phyloP scores from a whole-genome alignment of 2,329 filamentous ascomycete species.

The Colletotrichum melonis region DNA sequence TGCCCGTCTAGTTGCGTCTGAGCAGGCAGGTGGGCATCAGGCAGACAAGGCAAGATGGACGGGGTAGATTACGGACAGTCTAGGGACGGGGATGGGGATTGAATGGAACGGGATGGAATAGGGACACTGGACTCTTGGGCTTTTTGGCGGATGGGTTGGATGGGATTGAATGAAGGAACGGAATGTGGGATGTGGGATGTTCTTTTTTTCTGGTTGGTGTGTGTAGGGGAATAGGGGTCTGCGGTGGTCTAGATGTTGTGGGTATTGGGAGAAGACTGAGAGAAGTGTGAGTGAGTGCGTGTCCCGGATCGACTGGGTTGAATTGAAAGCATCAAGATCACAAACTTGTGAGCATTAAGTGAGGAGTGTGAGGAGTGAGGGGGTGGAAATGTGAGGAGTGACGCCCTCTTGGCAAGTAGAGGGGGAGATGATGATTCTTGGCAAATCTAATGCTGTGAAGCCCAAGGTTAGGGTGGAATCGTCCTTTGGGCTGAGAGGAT shows the following conservation, averaged over 20 bases:
- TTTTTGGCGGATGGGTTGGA: neutral
- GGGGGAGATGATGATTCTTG: neutral
- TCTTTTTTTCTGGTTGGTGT: neutral
- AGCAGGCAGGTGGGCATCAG: slow-evolving; percentile 13
- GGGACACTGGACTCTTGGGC: neutral
- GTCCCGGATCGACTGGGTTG: neutral
- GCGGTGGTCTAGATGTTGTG: neutral
- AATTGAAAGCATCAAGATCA: slow-evolving; percentile 11
- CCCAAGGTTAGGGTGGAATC: neutral
- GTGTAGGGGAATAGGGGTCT: neutral
- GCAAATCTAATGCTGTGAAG: neutral
- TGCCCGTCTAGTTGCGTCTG: neutral
- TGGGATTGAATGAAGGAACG: neutral
- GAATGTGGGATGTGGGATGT: slow-evolving; percentile 19
- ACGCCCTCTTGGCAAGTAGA: neutral
- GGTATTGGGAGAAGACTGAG: too few species aligned
- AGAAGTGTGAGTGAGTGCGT: neutral
- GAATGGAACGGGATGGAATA: neutral
- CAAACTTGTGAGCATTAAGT: neutral
- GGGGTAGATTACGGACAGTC: neutral
- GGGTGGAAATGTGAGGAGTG: neutral
- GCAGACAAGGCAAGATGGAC: neutral
- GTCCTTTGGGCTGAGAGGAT: neutral
- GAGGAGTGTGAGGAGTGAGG: neutral
- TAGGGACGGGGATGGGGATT: neutral